These are phyloP conservation scores for Vanderwaltozyma verrucispora DNA, from an alignment of 805 yeast genomes.

Conservation along the genomic window DNA sequence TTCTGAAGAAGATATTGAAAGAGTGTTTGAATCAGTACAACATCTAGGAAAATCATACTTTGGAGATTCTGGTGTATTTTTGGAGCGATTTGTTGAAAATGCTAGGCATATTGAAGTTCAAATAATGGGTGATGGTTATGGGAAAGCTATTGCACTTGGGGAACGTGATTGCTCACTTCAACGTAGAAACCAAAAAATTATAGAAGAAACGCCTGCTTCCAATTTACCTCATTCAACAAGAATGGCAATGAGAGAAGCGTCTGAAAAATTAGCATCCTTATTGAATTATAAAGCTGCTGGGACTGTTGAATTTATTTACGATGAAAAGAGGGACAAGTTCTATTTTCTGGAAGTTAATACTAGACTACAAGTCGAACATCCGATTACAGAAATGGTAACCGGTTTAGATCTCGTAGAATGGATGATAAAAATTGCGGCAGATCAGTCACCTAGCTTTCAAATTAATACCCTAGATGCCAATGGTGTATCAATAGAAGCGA, in stretches of 20 bases:
- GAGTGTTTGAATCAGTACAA: conserved; percentile 81
- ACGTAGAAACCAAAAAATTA: conserved; percentile 91
- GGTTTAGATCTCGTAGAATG: conserved; percentile 93
- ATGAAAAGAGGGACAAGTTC: conserved; percentile 74
- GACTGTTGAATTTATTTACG: conserved; percentile 92
- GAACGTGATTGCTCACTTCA: conserved; percentile 97
- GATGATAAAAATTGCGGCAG: conserved; percentile 92
- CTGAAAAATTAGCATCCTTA: conserved; percentile 70
- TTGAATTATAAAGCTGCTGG: conserved; percentile 96
- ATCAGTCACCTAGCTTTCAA: conserved; percentile 67
- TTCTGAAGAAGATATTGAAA: conserved; percentile 63
- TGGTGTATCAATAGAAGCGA: conserved; percentile 95
- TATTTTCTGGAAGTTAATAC: conserved; percentile 95
- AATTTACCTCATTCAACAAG: conserved; percentile 76
- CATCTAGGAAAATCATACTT: conserved; percentile 91
- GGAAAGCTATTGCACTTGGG: conserved; percentile 87
- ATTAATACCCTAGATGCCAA: conserved; percentile 36
- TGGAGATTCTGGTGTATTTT: conserved; percentile 91
- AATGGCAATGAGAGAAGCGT: conserved; percentile 63
- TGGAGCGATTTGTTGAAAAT: conserved; percentile 89
- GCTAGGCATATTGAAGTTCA: conserved; percentile 96
- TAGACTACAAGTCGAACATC: conserved; percentile 95
- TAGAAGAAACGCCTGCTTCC: conserved; percentile 98
- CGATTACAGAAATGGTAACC: conserved; percentile 90
- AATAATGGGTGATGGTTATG: conserved; percentile 92